Percentiles rank a stretch among this genome's conserved stretches.
Evolutionary conservation across 371 early-diverging fungal genomes (phyloP).

Genomic region (Thermomucor indicae-seudaticae): DNA sequence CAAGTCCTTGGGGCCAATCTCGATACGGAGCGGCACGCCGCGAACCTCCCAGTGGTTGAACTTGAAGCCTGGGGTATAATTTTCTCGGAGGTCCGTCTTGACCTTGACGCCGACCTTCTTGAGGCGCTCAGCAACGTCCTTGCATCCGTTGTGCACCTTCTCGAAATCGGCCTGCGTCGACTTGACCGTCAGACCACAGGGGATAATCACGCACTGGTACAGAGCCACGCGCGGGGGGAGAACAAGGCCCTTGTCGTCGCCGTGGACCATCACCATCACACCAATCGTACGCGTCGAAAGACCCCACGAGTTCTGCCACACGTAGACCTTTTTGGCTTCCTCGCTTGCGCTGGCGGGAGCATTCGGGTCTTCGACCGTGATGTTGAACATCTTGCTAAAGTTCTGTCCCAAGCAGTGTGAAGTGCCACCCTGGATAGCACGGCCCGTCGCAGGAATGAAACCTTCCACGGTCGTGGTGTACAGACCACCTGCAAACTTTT

Average conservation of each 20-base stretch:
- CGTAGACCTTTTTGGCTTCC: constrained; percentile 60
- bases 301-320: constrained; percentile 99
- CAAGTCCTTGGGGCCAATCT: constrained; percentile 98
- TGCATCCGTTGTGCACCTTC: constrained; percentile 63
- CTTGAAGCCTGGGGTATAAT: constrained; percentile 98
- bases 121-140: constrained; percentile 65
- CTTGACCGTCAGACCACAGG: constrained; percentile 95
- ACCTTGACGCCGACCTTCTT: constrained; percentile 83
- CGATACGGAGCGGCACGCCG: constrained; percentile 98
- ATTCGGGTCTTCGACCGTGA: constrained; percentile 43
- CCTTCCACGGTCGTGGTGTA: constrained; percentile 99
- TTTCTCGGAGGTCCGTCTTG: constrained; percentile 89
- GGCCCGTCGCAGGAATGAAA: constrained; percentile 97
- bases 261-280: constrained; percentile 99
- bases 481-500: constrained; percentile 99
- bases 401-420: constrained; percentile 99
- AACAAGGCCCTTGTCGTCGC: constrained; percentile 99
- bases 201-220: constrained; percentile 94
- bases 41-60: constrained; percentile 99
- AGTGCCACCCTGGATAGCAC: constrained; percentile 99
- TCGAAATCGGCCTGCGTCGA: constrained; percentile 69
- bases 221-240: constrained; percentile 96
- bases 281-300: constrained; percentile 99
- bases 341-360: constrained; percentile 34
- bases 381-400: constrained; percentile 98